A percentile compares a stretch with the other conserved stretches of the same genome.
Conservation (phyloP, 2,329 filamentous ascomycete species). For the Trichophyton simii region DNA sequence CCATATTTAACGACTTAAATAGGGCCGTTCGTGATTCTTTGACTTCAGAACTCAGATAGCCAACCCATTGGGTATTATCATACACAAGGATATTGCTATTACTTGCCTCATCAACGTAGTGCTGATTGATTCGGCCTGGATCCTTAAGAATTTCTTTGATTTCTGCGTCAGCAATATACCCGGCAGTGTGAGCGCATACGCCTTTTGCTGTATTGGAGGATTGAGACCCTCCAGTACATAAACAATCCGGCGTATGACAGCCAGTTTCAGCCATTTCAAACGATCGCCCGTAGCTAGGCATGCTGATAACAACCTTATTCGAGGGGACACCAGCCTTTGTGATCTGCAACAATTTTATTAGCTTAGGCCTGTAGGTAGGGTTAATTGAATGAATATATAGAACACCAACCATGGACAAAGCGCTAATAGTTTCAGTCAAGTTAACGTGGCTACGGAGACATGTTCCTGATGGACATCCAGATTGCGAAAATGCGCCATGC, state of each 20-base stretch:
- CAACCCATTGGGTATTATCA: conserved; percentile 5
- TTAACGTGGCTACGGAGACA: conserved; percentile 30
- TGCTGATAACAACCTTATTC: conserved; percentile 24
- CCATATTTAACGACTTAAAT: conserved; percentile 16
- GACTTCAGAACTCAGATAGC: conserved; percentile 14
- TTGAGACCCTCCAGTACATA: background rate
- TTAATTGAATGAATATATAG: background rate
- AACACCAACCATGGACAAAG: conserved; percentile 22
- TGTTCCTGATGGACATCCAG: conserved; percentile 19
- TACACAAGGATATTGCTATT: background rate
- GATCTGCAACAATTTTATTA: conserved; percentile 18
- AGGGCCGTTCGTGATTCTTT: background rate
- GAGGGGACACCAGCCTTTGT: conserved; percentile 28
- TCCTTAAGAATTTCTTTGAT: conserved; percentile 21
- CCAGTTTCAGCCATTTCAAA: conserved; percentile 23
- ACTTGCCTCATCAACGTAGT: background rate
- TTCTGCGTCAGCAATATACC: conserved; percentile 26
- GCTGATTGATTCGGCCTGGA: background rate
- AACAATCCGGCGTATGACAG: conserved; percentile 17
- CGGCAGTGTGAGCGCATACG: conserved; percentile 22
- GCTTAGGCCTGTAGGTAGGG: background rate
- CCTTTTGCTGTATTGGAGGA: conserved; percentile 19
- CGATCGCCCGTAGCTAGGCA: conserved; percentile 25
- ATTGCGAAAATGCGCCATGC: background rate
- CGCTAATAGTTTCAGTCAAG: conserved; percentile 25